These are phyloP conservation scores for Saussurea involucrata DNA, from an alignment of 129 eudicot genomes.

Conservation along the genomic window DNA sequence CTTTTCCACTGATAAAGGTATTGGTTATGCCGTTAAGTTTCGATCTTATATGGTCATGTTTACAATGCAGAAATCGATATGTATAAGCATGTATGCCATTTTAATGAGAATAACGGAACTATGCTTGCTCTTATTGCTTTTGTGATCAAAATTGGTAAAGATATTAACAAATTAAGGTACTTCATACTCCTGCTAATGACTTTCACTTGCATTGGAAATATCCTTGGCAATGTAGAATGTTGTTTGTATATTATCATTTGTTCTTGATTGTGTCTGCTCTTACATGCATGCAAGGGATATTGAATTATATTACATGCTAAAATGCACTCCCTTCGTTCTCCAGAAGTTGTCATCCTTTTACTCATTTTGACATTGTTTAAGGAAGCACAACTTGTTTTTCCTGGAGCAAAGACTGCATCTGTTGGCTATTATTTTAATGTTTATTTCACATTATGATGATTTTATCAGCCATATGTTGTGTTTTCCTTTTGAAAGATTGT, in stretches of 20 bases:
- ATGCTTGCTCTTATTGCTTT: background rate
- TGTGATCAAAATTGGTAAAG: background rate
- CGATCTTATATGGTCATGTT: background rate
- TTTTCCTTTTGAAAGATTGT: background rate
- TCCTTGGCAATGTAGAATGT: background rate
- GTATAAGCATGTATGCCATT: background rate
- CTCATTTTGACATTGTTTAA: background rate
- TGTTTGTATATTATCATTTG: background rate
- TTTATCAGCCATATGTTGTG: background rate
- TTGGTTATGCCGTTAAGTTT: constrained; percentile 2
- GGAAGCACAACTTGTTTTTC: background rate
- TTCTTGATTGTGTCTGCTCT: background rate
- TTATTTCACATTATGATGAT: background rate
- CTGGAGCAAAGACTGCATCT: background rate
- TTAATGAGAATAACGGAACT: background rate
- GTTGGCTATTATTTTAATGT: background rate
- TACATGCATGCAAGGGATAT: background rate
- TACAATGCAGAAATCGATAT: background rate
- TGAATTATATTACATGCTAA: background rate
- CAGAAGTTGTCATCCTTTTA: background rate
- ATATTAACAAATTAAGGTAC: background rate
- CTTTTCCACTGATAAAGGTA: constrained; percentile 90
- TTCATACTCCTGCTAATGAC: background rate
- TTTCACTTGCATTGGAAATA: background rate
- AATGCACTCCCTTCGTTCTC: background rate